phyloP scores from a whole-genome alignment of 192 early-diverging fungal genomes.

The Piromyces sp. region DNA sequence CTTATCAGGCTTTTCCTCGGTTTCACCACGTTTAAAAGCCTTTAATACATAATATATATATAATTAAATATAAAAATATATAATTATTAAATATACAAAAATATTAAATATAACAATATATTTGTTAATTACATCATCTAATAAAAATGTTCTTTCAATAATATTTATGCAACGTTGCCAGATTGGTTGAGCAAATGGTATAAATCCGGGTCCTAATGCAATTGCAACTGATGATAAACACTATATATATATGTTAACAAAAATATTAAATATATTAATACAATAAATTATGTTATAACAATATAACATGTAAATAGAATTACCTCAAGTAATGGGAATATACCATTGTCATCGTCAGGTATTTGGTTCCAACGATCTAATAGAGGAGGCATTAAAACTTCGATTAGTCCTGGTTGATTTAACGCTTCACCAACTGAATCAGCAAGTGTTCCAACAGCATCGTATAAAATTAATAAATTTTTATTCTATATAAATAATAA shows the following conservation, averaged over 20 bases:
- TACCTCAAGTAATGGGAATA: slow-evolving; percentile 88
- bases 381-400: slow-evolving; percentile 73
- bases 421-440: slow-evolving; percentile 74
- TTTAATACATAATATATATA: neutral
- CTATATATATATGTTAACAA: slow-evolving; percentile 8
- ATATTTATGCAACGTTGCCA: slow-evolving; percentile 82
- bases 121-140: neutral
- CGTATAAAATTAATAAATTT: slow-evolving; percentile 90
- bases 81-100: neutral
- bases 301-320: neutral
- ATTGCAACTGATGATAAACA: slow-evolving; percentile 77
- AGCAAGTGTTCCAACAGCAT: slow-evolving; percentile 93
- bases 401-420: slow-evolving; percentile 59
- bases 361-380: slow-evolving; percentile 68
- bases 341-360: slow-evolving; percentile 67
- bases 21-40: neutral
- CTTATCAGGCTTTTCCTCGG: slow-evolving; percentile 61
- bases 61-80: too few species aligned
- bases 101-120: neutral
- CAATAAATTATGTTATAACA: neutral
- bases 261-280: neutral
- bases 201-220: slow-evolving; percentile 70
- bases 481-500: slow-evolving; percentile 44
- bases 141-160: slow-evolving; percentile 57
- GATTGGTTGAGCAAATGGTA: slow-evolving; percentile 64